Percentiles rank a stretch among this genome's conserved stretches.
Conservation (phyloP, 441 rosid genomes). For the Bruguiera hainesii region DNA sequence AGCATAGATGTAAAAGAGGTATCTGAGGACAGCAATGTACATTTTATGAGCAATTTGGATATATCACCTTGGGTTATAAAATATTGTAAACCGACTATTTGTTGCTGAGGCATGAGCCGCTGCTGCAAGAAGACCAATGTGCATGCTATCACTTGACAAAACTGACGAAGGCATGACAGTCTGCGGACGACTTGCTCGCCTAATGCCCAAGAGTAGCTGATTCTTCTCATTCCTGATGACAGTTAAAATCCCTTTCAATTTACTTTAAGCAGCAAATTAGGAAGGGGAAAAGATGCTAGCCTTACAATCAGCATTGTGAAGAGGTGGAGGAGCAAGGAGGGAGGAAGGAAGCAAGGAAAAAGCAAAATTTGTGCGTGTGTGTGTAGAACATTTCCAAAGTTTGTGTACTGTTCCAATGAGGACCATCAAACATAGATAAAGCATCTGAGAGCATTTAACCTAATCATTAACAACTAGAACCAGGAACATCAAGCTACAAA, state of each 20-base stretch:
- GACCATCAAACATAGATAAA: too few relatives aligned
- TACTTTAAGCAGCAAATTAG: conserved; percentile 1
- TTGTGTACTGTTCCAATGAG: too few relatives aligned
- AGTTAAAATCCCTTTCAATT: not conserved
- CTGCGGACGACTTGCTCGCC: conserved; percentile 71
- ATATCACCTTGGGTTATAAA: conserved; percentile 72
- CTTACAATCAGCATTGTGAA: not conserved
- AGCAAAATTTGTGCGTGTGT: too few relatives aligned
- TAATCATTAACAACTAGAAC: too few relatives aligned
- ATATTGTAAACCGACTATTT: conserved; percentile 72
- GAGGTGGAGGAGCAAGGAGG: too few relatives aligned
- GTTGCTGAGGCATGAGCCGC: conserved; percentile 87
- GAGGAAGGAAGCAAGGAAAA: too few relatives aligned
- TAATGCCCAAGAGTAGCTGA: conserved; percentile 72
- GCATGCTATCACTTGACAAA: conserved; percentile 84
- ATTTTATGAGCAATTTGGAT: not conserved
- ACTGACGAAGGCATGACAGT: conserved; percentile 77
- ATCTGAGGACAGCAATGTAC: not conserved
- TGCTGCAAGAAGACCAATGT: conserved; percentile 84
- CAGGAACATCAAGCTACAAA: too few relatives aligned
- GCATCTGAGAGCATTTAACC: too few relatives aligned
- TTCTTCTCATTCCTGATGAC: conserved; percentile 64
- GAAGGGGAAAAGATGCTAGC: not conserved
- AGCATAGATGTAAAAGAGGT: conserved; percentile 7
- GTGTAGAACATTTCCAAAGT: too few relatives aligned